Base-by-base conservation (phyloP, 2,329 filamentous ascomycete species). In the Paecilomyces fulvus region DNA sequence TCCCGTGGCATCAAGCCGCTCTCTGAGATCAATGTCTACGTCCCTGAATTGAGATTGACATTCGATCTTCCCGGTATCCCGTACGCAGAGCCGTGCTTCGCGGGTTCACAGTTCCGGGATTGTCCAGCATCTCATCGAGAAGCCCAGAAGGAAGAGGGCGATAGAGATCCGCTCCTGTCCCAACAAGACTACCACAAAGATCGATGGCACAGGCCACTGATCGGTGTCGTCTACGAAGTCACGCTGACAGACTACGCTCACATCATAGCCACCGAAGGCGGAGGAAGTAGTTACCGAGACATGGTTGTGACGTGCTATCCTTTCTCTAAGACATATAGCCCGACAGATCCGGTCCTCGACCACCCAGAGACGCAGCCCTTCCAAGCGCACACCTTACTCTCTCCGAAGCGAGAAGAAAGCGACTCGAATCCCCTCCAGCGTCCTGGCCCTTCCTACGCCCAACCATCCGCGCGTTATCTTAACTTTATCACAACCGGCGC, bases 211-310 rank as follows among this genome's bases (percentile, higher is more conserved):
- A 92, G 91, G 66, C 89, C 90, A 3, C 80, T 99, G 1, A 83
- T 96, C 46, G 94, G 94, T 23, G 90, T 96, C 14, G 94, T 97
- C 3, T 99, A 99, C 75, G 92, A 97, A 75, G 90, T 97, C 30
- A 96, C 91, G 0, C 76, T 80, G 17, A 73, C 81, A 49, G 94
- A 99, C 75, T 99, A 89, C 69, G 81, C 85, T 6, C 88, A 83
- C 58, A 96, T 99, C 63, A 87, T 97, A 59, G 86, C 86, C 4
- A 96, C 92, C 4, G 94, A 99, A 71, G 92, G 92, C 53, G 92
- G 89, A 30, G 92, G 92, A 17, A 75, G 85, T 2, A 82, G 86
- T n/a, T 99, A 99, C 76, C 78, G 86, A 56, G 91, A 97, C 68
- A 83, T 96, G 10, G 68, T 90, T 0, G 85, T 96, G 11, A 84